phyloP scores from a whole-genome alignment of 2,329 filamentous ascomycete genomes.

The Calcarisporium arbuscula region DNA sequence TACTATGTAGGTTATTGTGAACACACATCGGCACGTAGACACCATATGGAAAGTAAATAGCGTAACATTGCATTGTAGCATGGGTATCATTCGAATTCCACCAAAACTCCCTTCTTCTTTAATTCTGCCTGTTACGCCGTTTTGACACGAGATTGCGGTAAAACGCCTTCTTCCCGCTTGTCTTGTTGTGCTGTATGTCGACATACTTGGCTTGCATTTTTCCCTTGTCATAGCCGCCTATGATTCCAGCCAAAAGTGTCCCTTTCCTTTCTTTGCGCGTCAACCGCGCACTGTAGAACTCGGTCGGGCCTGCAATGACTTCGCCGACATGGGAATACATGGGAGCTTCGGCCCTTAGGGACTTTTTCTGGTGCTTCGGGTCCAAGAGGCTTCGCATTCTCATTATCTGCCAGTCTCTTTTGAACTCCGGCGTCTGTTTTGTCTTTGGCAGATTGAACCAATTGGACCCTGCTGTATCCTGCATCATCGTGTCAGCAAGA shows the following conservation, averaged over 20 bases:
- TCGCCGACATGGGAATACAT: conserved; percentile 86
- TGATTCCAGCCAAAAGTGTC: conserved; percentile 79
- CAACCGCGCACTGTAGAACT: conserved; percentile 76
- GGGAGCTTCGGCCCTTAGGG: conserved; percentile 59
- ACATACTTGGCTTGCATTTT: conserved; percentile 85
- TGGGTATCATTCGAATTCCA: no score
- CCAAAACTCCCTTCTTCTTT: no score
- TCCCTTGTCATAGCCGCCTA: conserved; percentile 43
- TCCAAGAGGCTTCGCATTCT: conserved; percentile 86
- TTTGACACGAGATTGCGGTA: conserved; percentile 70
- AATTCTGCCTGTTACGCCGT: conserved; percentile 21
- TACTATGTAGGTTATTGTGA: no score
- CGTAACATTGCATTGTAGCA: no score
- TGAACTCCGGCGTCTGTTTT: conserved; percentile 74
- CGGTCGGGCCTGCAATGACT: conserved; percentile 80
- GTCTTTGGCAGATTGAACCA: conserved; percentile 91
- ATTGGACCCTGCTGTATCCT: conserved; percentile 63
- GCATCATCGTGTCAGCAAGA: conserved; percentile 16
- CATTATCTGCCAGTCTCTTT: conserved; percentile 81
- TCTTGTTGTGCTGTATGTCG: conserved; percentile 75
- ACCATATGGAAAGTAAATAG: no score
- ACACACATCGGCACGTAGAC: no score
- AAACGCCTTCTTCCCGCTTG: conserved; percentile 80
- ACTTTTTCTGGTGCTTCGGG: conserved; percentile 90
- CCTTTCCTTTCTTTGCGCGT: conserved; percentile 82